Evolutionary conservation across 768 basidiomycete genomes (phyloP).

Genomic region (Mrakia hoshinonis): DNA sequence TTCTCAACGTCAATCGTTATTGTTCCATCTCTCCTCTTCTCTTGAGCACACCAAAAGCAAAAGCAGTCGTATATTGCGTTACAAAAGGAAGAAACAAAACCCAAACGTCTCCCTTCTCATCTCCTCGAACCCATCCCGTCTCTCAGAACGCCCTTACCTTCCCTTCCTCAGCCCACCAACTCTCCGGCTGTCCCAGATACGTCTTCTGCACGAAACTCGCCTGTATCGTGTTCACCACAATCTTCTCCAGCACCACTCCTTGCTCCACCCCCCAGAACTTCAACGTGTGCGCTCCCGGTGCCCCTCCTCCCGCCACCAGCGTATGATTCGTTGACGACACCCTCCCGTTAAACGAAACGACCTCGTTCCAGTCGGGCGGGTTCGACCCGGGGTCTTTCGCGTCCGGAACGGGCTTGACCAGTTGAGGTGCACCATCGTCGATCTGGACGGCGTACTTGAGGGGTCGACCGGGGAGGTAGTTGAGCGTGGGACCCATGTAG

Average conservation of each 20-base stretch:
- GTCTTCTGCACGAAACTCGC: neutral
- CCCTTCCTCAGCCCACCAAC: neutral
- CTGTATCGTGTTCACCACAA: slow-evolving; percentile 46
- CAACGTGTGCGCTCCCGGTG: slow-evolving; percentile 55
- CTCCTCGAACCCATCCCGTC: no score
- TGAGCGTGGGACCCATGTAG: slow-evolving; percentile 50
- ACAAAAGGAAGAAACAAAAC: no score
- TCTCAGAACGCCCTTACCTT: no score
- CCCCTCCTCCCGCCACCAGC: slow-evolving; percentile 35
- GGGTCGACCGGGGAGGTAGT: slow-evolving; percentile 45
- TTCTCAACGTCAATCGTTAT: no score
- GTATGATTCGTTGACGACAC: slow-evolving; percentile 44
- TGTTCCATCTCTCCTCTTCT: no score
- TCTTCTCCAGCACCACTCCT: slow-evolving; percentile 54
- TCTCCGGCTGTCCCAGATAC: slow-evolving; percentile 2
- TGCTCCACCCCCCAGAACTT: slow-evolving; percentile 57
- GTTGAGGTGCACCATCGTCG: slow-evolving; percentile 45
- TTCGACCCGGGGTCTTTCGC: slow-evolving; percentile 27
- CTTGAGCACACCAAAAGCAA: no score
- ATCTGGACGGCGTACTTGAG: slow-evolving; percentile 50
- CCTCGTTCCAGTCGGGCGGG: slow-evolving; percentile 49
- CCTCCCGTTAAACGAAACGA: slow-evolving; percentile 52
- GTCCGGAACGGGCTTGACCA: slow-evolving; percentile 5
- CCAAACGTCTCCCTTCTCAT: no score
- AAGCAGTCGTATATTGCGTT: no score